Evolutionary conservation across 805 yeast genomes (phyloP), one percentile per base, ranked within the genome.

Genomic region (Huiozyma sinensis): DNA sequence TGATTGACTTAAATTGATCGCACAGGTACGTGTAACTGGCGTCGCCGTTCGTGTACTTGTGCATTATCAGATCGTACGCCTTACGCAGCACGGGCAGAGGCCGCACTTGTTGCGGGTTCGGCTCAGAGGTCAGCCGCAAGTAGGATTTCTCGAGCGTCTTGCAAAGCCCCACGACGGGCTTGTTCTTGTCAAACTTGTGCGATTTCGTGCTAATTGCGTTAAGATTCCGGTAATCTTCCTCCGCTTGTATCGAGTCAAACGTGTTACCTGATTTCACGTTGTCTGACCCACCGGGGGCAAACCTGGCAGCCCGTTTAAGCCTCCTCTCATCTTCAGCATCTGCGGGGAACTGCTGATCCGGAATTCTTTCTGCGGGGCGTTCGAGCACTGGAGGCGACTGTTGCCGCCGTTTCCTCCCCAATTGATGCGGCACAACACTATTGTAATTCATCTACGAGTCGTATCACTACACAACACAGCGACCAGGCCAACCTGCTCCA

Each of bases 1-100:
- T 71, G 47, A 92, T 73, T 0, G 97, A 84, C 63, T 89, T 90
- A 57, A 90, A 76, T 64, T 90, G 98, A 60, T 86, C 92, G 57
- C 90, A 82, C 9, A 85, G 63, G 60, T 90, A 90, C 34, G 79
- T 71, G 58, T 92, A 92, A 40, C 72, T 70, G 13, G 72, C 73
- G 38, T 67, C 69, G n/a, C 68, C 64, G 5, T 63, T 64, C 47
- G 60, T 49, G 51, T 77, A 79, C 54, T 80, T 81, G 7, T 64
- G 56, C 48, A 76, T 61, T 6, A 90, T 70, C 39, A 70, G 59
- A 24, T 67, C 67, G 37, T 81, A 64, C 2, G 95, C 72, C 52
- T 74, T 70, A 47, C 73, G 70, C 44, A 90, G 64, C 1, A 87
- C 68, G 1, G 56, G 59, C 38, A 76, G 66, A 0, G 97, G 97